A percentile compares a stretch with the other conserved stretches of the same genome.
Evolutionary conservation across 495 filamentous ascomycete species (phyloP).

Genomic region (Viridothelium virens): DNA sequence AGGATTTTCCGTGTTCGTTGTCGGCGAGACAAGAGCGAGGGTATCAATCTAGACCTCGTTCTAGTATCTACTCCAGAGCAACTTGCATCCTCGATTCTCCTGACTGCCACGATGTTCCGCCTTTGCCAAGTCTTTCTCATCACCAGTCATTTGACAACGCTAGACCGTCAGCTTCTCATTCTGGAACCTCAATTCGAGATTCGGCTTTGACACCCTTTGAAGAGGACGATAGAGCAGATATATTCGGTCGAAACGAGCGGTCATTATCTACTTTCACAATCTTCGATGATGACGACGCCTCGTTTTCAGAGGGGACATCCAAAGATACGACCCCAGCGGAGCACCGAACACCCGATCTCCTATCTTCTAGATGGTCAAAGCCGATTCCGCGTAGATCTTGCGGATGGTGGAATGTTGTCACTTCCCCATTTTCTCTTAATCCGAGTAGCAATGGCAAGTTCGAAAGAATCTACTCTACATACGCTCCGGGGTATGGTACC

Average conservation of each 20-base stretch:
- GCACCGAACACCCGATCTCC: slow-evolving; percentile 8
- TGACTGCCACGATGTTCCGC: slow-evolving; percentile 41
- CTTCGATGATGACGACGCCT: slow-evolving; percentile 49
- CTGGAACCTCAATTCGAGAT: slow-evolving; percentile 16
- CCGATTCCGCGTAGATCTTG: slow-evolving; percentile 53
- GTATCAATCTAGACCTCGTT: slow-evolving; percentile 42
- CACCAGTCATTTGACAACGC: slow-evolving; percentile 26
- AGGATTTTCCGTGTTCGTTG: slow-evolving; percentile 56
- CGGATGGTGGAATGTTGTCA: slow-evolving; percentile 85
- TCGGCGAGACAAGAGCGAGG: slow-evolving; percentile 34
- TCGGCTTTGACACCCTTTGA: slow-evolving; percentile 29
- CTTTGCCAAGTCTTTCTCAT: slow-evolving; percentile 56
- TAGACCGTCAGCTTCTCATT: background rate
- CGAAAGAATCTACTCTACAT: background rate
- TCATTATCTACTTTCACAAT: slow-evolving; percentile 44
- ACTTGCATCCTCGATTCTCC: slow-evolving; percentile 33
- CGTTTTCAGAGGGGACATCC: slow-evolving; percentile 20
- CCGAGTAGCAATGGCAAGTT: background rate
- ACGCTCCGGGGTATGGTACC: slow-evolving; percentile 10
- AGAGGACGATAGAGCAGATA: slow-evolving; percentile 22
- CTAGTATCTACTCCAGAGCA: slow-evolving; percentile 63
- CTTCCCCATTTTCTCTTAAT: slow-evolving; percentile 54
- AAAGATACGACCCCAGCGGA: slow-evolving; percentile 17
- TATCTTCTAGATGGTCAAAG: slow-evolving; percentile 21
- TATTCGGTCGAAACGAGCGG: slow-evolving; percentile 13